These are phyloP conservation scores for Mitragyna speciosa DNA, from an alignment of 257 asterid genomes.

Conservation along the genomic window DNA sequence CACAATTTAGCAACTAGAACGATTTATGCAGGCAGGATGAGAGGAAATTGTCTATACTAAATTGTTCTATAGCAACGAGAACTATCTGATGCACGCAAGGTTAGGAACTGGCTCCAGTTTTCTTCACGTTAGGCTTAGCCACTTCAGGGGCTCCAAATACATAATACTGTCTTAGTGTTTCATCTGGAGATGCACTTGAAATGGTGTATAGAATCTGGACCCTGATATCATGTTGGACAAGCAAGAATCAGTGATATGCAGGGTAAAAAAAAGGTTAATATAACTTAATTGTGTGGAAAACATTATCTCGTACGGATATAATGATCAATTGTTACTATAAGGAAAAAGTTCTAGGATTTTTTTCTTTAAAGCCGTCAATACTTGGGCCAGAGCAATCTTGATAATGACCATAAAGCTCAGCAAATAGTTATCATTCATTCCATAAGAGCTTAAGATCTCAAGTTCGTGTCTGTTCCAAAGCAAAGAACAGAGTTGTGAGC, in stretches of 20 bases:
- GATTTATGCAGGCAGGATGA: background rate
- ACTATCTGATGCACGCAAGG: conserved; percentile 37
- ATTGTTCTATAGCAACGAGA: background rate
- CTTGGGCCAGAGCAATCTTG: conserved; percentile 36
- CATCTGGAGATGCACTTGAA: conserved; percentile 43
- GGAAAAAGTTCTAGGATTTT: background rate
- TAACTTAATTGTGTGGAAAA: background rate
- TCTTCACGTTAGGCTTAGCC: conserved; percentile 13
- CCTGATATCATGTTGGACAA: conserved; percentile 23
- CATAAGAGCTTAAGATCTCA: conserved; percentile 49
- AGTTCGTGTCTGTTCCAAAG: conserved; percentile 47
- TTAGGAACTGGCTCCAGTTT: conserved; percentile 38
- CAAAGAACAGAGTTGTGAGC: conserved; percentile 50
- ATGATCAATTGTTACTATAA: background rate
- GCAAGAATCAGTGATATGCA: background rate
- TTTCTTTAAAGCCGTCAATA: background rate
- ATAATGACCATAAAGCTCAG: conserved; percentile 29
- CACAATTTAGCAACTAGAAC: background rate
- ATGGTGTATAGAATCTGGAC: conserved; percentile 49
- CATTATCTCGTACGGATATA: background rate
- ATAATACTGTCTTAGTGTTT: conserved; percentile 42
- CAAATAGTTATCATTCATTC: conserved; percentile 34
- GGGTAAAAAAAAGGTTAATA: background rate
- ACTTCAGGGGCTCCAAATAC: conserved; percentile 33
- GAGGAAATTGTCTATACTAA: background rate